Conservation (phyloP, 345 rosid genomes). For the Conringia planisiliqua region DNA sequence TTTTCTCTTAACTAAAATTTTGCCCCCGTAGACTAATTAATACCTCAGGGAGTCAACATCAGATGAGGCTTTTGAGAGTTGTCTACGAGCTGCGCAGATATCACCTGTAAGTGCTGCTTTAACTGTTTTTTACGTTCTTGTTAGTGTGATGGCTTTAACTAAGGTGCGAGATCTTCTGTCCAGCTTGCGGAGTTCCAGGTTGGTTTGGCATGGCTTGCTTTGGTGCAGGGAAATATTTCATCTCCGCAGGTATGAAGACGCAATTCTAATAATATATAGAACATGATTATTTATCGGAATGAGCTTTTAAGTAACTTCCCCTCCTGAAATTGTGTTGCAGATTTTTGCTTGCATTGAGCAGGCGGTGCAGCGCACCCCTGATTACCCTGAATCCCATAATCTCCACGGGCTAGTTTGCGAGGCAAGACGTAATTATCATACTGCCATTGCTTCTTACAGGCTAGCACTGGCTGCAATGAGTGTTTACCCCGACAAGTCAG, state of each 20-base stretch:
- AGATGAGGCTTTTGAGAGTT: slow-evolving; percentile 90
- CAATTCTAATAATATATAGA: neutral
- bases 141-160: slow-evolving; percentile 13
- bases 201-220: slow-evolving; percentile 85
- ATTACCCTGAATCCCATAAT: slow-evolving; percentile 80
- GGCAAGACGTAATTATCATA: slow-evolving; percentile 59
- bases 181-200: slow-evolving; percentile 93
- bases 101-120: slow-evolving; percentile 58
- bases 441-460: slow-evolving; percentile 66
- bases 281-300: neutral
- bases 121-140: neutral
- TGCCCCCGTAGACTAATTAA: slow-evolving; percentile 9
- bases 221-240: slow-evolving; percentile 56
- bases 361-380: slow-evolving; percentile 83
- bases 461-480: slow-evolving; percentile 53
- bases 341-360: slow-evolving; percentile 83
- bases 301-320: neutral
- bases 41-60: slow-evolving; percentile 52
- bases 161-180: slow-evolving; percentile 27
- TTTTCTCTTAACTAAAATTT: neutral
- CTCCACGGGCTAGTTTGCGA: slow-evolving; percentile 80
- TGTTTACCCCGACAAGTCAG: slow-evolving; percentile 34
- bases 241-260: slow-evolving; percentile 70
- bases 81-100: slow-evolving; percentile 82
- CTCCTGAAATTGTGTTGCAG: slow-evolving; percentile 42